These are phyloP conservation scores for Saitozyma podzolica DNA, from an alignment of 768 basidiomycete genomes.

Conservation along the genomic window DNA sequence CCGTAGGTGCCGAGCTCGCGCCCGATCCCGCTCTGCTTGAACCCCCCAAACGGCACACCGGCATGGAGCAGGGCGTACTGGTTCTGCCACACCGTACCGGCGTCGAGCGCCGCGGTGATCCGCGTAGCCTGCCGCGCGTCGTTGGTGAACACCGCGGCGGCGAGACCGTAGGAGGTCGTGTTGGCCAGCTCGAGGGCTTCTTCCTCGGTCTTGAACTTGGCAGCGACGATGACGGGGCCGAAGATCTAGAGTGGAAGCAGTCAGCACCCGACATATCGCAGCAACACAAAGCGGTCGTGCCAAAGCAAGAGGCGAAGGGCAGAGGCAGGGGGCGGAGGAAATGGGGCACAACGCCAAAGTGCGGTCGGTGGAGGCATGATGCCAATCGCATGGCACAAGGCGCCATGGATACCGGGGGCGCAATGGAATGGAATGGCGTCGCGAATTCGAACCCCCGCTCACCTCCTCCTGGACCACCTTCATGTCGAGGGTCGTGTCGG, in stretches of 20 bases:
- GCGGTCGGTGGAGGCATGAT: too few species aligned
- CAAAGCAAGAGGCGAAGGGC: not conserved
- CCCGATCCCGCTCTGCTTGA: conserved; percentile 77
- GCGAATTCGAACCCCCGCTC: not conserved
- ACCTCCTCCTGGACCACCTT: conserved; percentile 77
- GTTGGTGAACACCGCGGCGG: conserved; percentile 81
- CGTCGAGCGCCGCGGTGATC: conserved; percentile 70
- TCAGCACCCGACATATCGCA: not conserved
- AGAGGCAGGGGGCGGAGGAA: not conserved
- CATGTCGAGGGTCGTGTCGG: conserved; percentile 67
- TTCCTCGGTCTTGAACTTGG: conserved; percentile 81
- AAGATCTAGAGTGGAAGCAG: conserved; percentile 69
- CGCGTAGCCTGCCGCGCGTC: conserved; percentile 71
- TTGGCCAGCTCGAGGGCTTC: conserved; percentile 84
- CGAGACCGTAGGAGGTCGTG: conserved; percentile 80
- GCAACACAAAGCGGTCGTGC: not conserved
- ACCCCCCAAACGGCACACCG: conserved; percentile 86
- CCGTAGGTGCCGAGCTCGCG: conserved; percentile 77
- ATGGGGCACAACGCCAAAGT: conserved; percentile 14
- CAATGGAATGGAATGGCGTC: too few species aligned
- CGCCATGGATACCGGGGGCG: too few species aligned
- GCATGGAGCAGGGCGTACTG: conserved; percentile 63
- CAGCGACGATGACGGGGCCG: conserved; percentile 83
- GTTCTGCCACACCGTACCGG: conserved; percentile 86
- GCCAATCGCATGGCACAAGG: too few species aligned